Conservation (phyloP, 2,329 filamentous ascomycete species). For the Rhinocladiella mackenziei region DNA sequence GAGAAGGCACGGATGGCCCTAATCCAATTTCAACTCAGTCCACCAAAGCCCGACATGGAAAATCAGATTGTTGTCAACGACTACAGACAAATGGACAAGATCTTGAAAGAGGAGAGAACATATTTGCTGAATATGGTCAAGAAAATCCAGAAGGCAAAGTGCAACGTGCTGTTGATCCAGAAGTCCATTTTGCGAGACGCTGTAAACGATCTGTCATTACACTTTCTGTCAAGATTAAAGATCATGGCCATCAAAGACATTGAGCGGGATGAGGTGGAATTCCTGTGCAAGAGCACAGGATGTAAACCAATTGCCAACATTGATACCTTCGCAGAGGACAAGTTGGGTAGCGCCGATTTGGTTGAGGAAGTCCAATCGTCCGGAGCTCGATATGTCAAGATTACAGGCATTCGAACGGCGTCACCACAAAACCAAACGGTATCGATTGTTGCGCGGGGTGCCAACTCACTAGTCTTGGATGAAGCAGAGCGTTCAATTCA, state of each 20-base stretch:
- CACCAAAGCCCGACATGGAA: constrained; percentile 99
- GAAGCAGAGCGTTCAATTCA: constrained; percentile 96
- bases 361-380: constrained; percentile 87
- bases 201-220: constrained; percentile 93
- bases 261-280: constrained; percentile 97
- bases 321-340: constrained; percentile 97
- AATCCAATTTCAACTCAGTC: constrained; percentile 97
- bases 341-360: constrained; percentile 87
- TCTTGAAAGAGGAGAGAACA: constrained; percentile 96
- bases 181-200: constrained; percentile 97
- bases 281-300: constrained; percentile 97
- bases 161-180: constrained; percentile 95
- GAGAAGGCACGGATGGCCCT: constrained; percentile 96
- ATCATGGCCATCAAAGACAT: constrained; percentile 97
- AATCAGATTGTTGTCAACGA: constrained; percentile 99
- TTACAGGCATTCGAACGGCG: constrained; percentile 80
- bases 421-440: constrained; percentile 66
- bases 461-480: constrained; percentile 90
- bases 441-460: constrained; percentile 88
- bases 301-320: constrained; percentile 99
- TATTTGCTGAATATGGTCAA: constrained; percentile 99
- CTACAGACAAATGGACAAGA: constrained; percentile 99
- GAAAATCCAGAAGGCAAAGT: constrained; percentile 99
- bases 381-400: constrained; percentile 88
- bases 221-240: constrained; percentile 95